Evolutionary conservation across 805 yeast genomes (phyloP).

Genomic region (Candida coquimbonensis): DNA sequence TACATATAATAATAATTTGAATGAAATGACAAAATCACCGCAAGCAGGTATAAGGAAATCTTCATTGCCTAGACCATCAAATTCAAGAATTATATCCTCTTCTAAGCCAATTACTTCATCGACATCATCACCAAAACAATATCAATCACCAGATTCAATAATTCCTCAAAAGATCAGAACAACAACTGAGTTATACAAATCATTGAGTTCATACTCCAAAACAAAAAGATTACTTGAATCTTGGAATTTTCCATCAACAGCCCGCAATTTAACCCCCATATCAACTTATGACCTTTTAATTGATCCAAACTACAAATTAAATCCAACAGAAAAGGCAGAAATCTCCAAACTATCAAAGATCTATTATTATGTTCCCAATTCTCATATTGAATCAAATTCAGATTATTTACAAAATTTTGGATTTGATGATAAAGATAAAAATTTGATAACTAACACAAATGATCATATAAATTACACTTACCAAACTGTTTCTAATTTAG

Average conservation of each 20-base stretch:
- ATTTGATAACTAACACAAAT: slow-evolving; percentile 44
- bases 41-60: not conserved
- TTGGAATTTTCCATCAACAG: slow-evolving; percentile 3
- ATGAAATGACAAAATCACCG: slow-evolving; percentile 6
- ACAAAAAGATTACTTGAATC: slow-evolving; percentile 8
- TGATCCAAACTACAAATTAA: slow-evolving; percentile 24
- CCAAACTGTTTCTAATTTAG: slow-evolving; percentile 51
- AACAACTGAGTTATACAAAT: slow-evolving; percentile 2
- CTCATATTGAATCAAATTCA: slow-evolving; percentile 2
- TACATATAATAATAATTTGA: slow-evolving; percentile 14
- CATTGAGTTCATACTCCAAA: slow-evolving; percentile 9
- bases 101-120: not conserved
- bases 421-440: slow-evolving; percentile 64
- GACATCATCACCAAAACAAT: not conserved
- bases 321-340: slow-evolving; percentile 48
- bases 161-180: slow-evolving; percentile 4
- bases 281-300: slow-evolving; percentile 4
- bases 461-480: slow-evolving; percentile 78
- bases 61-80: not conserved
- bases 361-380: slow-evolving; percentile 31
- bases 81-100: not conserved
- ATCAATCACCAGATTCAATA: not conserved
- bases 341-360: slow-evolving; percentile 41
- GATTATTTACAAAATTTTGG: slow-evolving; percentile 34
- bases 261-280: not conserved